Conservation (phyloP, 371 early-diverging fungal genomes). For the Zychaea mexicana region DNA sequence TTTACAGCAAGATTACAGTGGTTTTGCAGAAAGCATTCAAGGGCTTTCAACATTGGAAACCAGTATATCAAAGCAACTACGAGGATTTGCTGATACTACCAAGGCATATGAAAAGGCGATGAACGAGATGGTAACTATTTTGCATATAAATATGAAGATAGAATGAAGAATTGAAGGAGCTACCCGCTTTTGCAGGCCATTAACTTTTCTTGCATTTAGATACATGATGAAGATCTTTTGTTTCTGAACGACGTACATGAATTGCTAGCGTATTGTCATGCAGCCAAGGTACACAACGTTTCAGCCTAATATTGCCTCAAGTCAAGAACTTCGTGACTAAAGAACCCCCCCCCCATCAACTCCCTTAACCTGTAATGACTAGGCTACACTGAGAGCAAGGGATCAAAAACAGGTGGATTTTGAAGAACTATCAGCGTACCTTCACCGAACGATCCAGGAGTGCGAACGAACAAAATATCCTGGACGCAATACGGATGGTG, state of each 20-base stretch:
- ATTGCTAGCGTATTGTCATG: slow-evolving; percentile 84
- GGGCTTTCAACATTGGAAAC: slow-evolving; percentile 85
- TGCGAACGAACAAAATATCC: slow-evolving; percentile 62
- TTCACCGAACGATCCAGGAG: slow-evolving; percentile 67
- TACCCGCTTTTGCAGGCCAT: slow-evolving; percentile 67
- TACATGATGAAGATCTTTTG: slow-evolving; percentile 57
- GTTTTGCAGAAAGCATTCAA: slow-evolving; percentile 72
- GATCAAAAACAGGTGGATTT: slow-evolving; percentile 95
- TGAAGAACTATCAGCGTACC: slow-evolving; percentile 82
- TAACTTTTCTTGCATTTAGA: slow-evolving; percentile 66
- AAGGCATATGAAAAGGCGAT: slow-evolving; percentile 67
- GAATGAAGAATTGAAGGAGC: not conserved
- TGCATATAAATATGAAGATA: slow-evolving; percentile 5
- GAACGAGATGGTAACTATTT: slow-evolving; percentile 61
- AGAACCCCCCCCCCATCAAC: no score
- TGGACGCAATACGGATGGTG: slow-evolving; percentile 39
- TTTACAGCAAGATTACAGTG: slow-evolving; percentile 76
- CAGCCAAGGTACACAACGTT: slow-evolving; percentile 76
- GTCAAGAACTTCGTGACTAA: no score
- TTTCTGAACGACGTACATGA: slow-evolving; percentile 74
- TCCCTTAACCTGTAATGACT: no score
- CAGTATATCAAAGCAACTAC: slow-evolving; percentile 73
- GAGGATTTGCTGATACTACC: slow-evolving; percentile 73
- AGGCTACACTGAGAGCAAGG: slow-evolving; percentile 78
- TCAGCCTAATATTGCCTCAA: not conserved